Conservation (phyloP, 306 rosid genomes). For the Boehmeria nivea region DNA sequence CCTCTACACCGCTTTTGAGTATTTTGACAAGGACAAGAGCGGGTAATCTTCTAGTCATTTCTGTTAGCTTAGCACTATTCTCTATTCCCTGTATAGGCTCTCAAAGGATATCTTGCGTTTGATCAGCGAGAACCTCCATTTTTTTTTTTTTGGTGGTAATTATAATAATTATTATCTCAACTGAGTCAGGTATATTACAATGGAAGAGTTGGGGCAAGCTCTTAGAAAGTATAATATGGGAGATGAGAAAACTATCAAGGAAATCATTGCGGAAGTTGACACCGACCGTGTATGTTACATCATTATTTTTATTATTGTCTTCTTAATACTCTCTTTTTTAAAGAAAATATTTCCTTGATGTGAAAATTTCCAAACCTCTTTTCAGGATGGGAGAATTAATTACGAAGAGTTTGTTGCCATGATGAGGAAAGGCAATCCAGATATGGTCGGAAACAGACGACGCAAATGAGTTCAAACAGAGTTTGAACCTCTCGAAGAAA, state of each 20-base stretch:
- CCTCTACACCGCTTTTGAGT: slow-evolving; percentile 82
- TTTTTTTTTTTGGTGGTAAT: too few species aligned
- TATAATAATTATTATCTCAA: slow-evolving; percentile 16
- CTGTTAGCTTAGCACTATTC: neutral
- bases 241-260: slow-evolving; percentile 84
- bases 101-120: neutral
- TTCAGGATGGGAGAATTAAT: slow-evolving; percentile 87
- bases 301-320: slow-evolving; percentile 19
- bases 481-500: neutral
- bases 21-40: slow-evolving; percentile 87
- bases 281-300: slow-evolving; percentile 69
- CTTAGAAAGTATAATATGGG: slow-evolving; percentile 92
- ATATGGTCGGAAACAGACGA: slow-evolving; percentile 45
- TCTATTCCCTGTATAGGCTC: neutral
- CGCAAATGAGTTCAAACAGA: slow-evolving; percentile 39
- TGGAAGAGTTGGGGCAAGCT: slow-evolving; percentile 82
- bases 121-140: too few species aligned
- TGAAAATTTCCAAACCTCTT: slow-evolving; percentile 12
- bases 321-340: neutral
- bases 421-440: slow-evolving; percentile 96
- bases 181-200: slow-evolving; percentile 60
- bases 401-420: slow-evolving; percentile 86
- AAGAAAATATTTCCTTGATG: neutral
- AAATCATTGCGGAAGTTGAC: slow-evolving; percentile 93
- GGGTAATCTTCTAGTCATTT: slow-evolving; percentile 44